Evolutionary conservation across 495 filamentous ascomycete genomes (phyloP).

Genomic region (Hypoxylon fuscum): DNA sequence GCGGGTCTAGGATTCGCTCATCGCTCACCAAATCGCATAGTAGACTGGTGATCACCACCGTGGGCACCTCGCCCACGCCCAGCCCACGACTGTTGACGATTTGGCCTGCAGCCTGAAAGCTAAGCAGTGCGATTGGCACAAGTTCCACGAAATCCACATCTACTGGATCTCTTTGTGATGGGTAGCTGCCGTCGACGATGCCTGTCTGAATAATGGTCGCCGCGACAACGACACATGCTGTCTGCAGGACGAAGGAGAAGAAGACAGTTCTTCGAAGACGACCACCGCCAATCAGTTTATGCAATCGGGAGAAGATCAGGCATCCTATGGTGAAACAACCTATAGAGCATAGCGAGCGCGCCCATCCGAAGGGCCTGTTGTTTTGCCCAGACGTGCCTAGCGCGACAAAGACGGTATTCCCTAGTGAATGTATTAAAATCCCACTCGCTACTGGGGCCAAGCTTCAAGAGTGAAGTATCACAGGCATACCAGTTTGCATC

Average conservation of each 20-base stretch:
- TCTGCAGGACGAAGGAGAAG: conserved; percentile 67
- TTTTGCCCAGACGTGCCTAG: conserved; percentile 41
- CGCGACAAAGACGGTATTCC: conserved; percentile 43
- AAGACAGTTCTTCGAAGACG: conserved; percentile 62
- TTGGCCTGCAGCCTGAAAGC: conserved; percentile 76
- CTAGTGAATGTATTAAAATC: conserved; percentile 16
- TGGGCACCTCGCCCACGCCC: conserved; percentile 74
- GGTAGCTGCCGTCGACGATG: conserved; percentile 38
- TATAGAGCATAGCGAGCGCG: conserved; percentile 43
- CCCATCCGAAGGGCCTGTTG: conserved; percentile 41
- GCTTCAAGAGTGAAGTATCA: background rate
- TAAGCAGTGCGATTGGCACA: conserved; percentile 69
- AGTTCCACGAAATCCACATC: conserved; percentile 52
- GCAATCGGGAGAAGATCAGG: conserved; percentile 37
- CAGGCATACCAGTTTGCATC: conserved; percentile 62
- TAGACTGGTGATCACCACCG: conserved; percentile 75
- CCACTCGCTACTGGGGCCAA: background rate
- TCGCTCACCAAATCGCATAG: conserved; percentile 74
- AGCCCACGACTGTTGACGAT: conserved; percentile 71
- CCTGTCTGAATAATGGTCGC: conserved; percentile 63
- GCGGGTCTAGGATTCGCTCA: conserved; percentile 57
- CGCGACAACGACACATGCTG: conserved; percentile 63
- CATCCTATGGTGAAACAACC: conserved; percentile 42
- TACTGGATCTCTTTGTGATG: conserved; percentile 33
- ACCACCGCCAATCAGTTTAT: conserved; percentile 39